phyloP scores from a whole-genome alignment of 352 stramenopile species.

The Albugo laibachii region DNA sequence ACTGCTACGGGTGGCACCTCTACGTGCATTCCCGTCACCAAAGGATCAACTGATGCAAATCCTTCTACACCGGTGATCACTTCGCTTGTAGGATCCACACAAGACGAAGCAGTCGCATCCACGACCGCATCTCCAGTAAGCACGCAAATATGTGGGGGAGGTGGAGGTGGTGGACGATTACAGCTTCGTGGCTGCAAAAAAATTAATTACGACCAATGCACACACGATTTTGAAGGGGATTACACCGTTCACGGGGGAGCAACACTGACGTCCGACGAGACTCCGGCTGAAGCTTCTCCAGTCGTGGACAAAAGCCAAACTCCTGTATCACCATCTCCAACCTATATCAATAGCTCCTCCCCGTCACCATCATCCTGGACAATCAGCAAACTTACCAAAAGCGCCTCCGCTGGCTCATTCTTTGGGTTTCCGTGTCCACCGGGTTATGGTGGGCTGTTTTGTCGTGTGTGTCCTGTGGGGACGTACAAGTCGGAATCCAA shows the following conservation, averaged over 20 bases:
- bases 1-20: conserved; percentile 47
- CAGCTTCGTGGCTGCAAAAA: conserved; percentile 48
- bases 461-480: conserved; percentile 27
- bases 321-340: conserved; percentile 1
- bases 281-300: background rate
- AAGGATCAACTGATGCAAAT: background rate
- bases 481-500: conserved; percentile 65
- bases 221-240: conserved; percentile 45
- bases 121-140: background rate
- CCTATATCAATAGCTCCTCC: conserved; percentile 1
- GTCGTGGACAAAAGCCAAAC: background rate
- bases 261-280: conserved; percentile 4
- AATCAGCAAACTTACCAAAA: background rate
- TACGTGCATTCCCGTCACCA: conserved; percentile 14
- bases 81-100: no score
- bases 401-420: conserved; percentile 35
- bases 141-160: conserved; percentile 32
- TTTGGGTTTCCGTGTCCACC: conserved; percentile 64
- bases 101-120: no score
- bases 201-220: conserved; percentile 43
- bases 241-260: conserved; percentile 52
- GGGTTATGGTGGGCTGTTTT: conserved; percentile 53
- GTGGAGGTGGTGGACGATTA: conserved; percentile 40
- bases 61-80: no score
- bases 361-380: conserved; percentile 5